Evolutionary conservation across 495 filamentous ascomycete species (phyloP).

Genomic region (Cercophora samala): DNA sequence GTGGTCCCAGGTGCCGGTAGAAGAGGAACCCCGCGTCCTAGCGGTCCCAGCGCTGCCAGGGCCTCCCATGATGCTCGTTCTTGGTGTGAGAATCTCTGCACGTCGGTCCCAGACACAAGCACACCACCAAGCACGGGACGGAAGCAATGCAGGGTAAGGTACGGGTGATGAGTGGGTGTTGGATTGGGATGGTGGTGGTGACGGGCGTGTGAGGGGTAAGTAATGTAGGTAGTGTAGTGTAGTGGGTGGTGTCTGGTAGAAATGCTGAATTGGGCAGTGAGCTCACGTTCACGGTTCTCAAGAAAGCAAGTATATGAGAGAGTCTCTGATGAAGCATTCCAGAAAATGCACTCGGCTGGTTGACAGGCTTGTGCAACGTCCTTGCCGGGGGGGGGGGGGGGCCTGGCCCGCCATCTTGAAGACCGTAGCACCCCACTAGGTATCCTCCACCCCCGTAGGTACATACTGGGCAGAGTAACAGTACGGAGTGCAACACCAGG

Average conservation of each 20-base stretch:
- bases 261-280: not conserved
- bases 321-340: constrained; percentile 2
- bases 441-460: not conserved
- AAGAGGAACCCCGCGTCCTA: constrained; percentile 6
- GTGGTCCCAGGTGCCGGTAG: constrained; percentile 9
- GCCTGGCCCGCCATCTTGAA: not conserved
- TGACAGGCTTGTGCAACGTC: constrained; percentile 11
- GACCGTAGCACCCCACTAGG: not conserved
- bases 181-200: no score
- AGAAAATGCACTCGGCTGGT: constrained; percentile 11
- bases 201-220: not conserved
- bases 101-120: not conserved
- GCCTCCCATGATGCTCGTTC: not conserved
- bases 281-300: not conserved
- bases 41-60: constrained; percentile 11
- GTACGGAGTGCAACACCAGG: not conserved
- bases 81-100: not conserved
- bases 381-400: constrained; percentile 8
- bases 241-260: not conserved
- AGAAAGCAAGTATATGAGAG: not conserved
- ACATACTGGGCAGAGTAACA: no score
- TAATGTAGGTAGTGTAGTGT: no score
- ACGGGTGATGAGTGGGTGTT: not conserved
- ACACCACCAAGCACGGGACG: not conserved
- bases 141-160: not conserved